A percentile compares a stretch with the other conserved stretches of the same genome.
phyloP scores from a whole-genome alignment of 2,329 filamentous ascomycete species.

The Pseudohalonectria lignicola region DNA sequence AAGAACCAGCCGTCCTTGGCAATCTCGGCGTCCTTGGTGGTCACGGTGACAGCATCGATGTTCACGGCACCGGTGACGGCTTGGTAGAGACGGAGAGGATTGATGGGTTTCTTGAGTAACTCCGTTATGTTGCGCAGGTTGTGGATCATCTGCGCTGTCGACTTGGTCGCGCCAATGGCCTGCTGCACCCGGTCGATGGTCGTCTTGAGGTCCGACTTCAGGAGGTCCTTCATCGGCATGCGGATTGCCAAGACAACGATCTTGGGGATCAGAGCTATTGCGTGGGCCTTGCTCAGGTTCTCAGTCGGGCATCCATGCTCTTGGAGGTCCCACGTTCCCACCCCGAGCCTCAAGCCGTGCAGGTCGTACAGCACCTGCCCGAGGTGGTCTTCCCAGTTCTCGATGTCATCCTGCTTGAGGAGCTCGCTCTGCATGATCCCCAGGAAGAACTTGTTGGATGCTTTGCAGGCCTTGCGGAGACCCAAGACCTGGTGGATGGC shows the following conservation, averaged over 20 bases:
- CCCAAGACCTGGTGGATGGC: constrained; percentile 78
- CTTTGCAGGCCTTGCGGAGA: constrained; percentile 73
- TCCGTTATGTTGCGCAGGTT: constrained; percentile 76
- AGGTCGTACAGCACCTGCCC: constrained; percentile 77
- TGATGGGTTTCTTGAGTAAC: constrained; percentile 74
- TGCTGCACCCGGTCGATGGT: constrained; percentile 92
- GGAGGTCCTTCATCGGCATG: constrained; percentile 80
- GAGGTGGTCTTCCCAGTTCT: constrained; percentile 79
- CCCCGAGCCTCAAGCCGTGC: constrained; percentile 67
- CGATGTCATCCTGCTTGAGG: constrained; percentile 60
- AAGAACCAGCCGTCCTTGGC: constrained; percentile 88
- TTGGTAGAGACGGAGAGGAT: constrained; percentile 67
- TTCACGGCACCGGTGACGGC: constrained; percentile 70
- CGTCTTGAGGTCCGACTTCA: constrained; percentile 80
- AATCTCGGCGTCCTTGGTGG: constrained; percentile 56
- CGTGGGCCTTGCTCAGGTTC: constrained; percentile 68
- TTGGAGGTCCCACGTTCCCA: constrained; percentile 52
- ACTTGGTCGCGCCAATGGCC: constrained; percentile 69
- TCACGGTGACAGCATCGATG: constrained; percentile 60
- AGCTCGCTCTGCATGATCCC: constrained; percentile 84
- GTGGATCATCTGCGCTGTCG: constrained; percentile 69
- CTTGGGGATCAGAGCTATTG: constrained; percentile 72
- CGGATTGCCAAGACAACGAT: constrained; percentile 71
- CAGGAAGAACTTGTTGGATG: constrained; percentile 76
- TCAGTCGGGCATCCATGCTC: constrained; percentile 76